Evolutionary conservation across 495 filamentous ascomycete genomes (phyloP).

Genomic region (Polyplosphaeria fusca): DNA sequence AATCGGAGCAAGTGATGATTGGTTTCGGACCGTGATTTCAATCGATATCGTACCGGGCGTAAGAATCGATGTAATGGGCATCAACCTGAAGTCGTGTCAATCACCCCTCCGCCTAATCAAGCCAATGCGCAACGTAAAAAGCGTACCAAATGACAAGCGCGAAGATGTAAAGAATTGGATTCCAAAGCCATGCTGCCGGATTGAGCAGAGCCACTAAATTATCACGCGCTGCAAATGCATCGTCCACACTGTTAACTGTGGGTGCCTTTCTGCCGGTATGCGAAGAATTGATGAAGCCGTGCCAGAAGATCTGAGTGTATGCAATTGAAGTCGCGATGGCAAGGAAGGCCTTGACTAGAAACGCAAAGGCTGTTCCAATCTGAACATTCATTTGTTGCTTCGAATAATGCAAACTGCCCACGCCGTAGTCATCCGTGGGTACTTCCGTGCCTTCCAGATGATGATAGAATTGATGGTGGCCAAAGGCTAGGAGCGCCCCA

Average conservation of each 20-base stretch:
- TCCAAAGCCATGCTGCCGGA: background rate
- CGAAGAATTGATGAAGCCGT: no score
- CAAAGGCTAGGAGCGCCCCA: background rate
- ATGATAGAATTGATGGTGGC: background rate
- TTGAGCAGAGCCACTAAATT: background rate
- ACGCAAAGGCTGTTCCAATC: background rate
- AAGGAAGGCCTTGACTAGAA: background rate
- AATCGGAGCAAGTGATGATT: no score
- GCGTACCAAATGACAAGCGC: background rate
- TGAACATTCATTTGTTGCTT: background rate
- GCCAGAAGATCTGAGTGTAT: constrained; percentile 4
- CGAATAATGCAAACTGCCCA: background rate
- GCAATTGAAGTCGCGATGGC: background rate
- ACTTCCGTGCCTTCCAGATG: background rate
- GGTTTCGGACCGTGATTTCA: no score
- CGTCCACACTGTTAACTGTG: background rate
- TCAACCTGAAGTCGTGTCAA: background rate
- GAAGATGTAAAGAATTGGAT: background rate
- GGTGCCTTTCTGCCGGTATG: background rate
- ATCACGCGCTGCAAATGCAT: background rate
- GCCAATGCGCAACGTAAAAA: no score
- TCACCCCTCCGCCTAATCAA: background rate
- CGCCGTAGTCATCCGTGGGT: background rate
- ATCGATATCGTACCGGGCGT: background rate
- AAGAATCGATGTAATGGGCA: background rate